These are phyloP conservation scores for Neltuma alba DNA, from an alignment of 306 rosid genomes.

Conservation along the genomic window DNA sequence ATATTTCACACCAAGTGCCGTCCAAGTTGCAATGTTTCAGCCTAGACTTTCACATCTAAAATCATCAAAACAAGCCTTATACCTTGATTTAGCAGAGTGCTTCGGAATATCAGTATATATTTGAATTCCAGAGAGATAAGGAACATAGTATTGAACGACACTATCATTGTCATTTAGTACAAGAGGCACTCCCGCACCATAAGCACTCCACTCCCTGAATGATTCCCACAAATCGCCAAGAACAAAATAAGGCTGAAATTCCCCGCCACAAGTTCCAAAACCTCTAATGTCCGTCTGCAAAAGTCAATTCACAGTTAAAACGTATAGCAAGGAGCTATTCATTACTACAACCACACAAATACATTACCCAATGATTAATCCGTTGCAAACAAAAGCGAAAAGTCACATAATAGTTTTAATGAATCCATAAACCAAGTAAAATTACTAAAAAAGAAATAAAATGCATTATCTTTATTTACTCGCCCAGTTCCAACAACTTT, in stretches of 20 bases:
- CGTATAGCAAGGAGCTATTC: neutral
- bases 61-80: conserved; percentile 19
- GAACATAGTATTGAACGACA: conserved; percentile 86
- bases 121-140: conserved; percentile 86
- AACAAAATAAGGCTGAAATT: conserved; percentile 72
- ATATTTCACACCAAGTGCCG: neutral
- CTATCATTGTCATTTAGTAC: conserved; percentile 68
- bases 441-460: conserved; percentile 5
- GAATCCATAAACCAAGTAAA: neutral
- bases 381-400: conserved; percentile 14
- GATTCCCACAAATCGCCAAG: conserved; percentile 91
- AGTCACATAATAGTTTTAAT: conserved; percentile 5
- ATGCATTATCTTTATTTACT: neutral
- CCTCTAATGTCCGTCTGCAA: conserved; percentile 68
- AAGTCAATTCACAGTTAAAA: conserved; percentile 30
- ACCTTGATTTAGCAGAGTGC: conserved; percentile 64
- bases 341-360: neutral
- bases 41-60: neutral
- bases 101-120: conserved; percentile 58
- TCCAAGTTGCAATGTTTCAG: neutral
- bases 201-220: conserved; percentile 92
- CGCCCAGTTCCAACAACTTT: neutral
- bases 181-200: conserved; percentile 94
- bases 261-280: conserved; percentile 49
- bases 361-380: conserved; percentile 1